Evolutionary conservation across 257 asterid species (phyloP).

Genomic region (Hygrophila difformis): DNA sequence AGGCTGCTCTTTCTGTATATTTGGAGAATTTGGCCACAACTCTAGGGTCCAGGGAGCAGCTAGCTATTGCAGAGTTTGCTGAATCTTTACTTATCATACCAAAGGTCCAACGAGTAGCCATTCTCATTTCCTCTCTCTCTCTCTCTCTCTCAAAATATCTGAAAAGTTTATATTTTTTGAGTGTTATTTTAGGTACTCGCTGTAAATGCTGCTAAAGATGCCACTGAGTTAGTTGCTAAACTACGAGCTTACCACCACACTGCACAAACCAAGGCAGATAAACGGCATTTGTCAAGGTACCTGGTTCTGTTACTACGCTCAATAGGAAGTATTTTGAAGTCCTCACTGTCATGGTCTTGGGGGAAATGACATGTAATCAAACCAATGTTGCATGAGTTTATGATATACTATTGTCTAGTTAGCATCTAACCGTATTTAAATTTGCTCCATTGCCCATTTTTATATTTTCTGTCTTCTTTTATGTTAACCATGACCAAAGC

Average conservation of each 20-base stretch:
- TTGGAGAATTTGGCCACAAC: conserved; percentile 80
- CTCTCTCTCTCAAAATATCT: not conserved
- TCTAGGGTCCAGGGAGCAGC: conserved; percentile 93
- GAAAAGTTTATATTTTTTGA: not conserved
- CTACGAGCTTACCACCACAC: conserved; percentile 86
- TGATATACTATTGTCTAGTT: too few relatives aligned
- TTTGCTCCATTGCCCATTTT: too few relatives aligned
- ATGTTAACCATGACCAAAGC: too few relatives aligned
- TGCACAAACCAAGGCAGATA: conserved; percentile 93
- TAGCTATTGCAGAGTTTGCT: conserved; percentile 96
- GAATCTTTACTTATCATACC: conserved; percentile 84
- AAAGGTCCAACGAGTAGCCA: conserved; percentile 36
- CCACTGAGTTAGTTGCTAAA: conserved; percentile 89
- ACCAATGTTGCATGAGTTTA: too few relatives aligned
- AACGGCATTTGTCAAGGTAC: conserved; percentile 86
- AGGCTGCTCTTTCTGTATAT: conserved; percentile 63
- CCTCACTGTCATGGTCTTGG: too few relatives aligned
- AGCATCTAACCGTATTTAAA: too few relatives aligned
- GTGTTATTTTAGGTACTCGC: conserved; percentile 72
- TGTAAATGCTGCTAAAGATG: conserved; percentile 97
- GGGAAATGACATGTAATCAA: too few relatives aligned
- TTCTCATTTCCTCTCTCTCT: not conserved
- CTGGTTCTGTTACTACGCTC: not conserved
- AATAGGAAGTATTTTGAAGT: too few relatives aligned
- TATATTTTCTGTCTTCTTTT: too few relatives aligned